Base-by-base conservation (phyloP, 192 early-diverging fungal species). In the Martensiomyces pterosporus region DNA sequence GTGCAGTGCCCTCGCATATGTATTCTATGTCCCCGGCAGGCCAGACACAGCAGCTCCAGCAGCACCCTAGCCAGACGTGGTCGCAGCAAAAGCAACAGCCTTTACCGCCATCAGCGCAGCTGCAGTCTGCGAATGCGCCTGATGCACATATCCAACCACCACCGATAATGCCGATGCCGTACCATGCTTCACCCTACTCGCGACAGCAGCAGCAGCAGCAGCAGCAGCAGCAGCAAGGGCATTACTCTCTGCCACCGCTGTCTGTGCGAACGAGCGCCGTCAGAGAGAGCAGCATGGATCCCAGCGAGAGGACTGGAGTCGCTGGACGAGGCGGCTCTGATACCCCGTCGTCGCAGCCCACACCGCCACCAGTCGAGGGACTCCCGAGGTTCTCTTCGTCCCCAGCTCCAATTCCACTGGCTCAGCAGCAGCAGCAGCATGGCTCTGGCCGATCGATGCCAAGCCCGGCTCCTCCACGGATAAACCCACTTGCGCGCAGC, bases 351-450 rank as follows among this genome's bases (percentile, higher is more conserved):
- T 52, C 60, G 5, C 67, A 71, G 51, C 60, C 67, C 17, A 71
- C 67, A 25, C 67, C 67, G 47, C 60, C 67, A 22, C 67, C 67
- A 9, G 60, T 71, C 14, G 60, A 59, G 22, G 67, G 67, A 1
- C 56, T 71, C n/a, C 67, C 59, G 6, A 48, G 60, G 16, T 55
- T 64, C 26, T 64, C 67, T 15, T 58, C 67, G 18, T 70, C 67
- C 21, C 57, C 65, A 8, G 49, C 47, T 1, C 47, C 57, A n/a
- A n/a, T n/a, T n/a, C n/a, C n/a, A n/a, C n/a, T n/a, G 0, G 37
- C 44, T 41, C 6, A 9, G 39, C 39, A 41, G 5, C 17, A 41
- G 39, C 17, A 9, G 39, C 39, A 5, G 39, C 39, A 14, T 32
- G 12, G 5, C 12, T 32, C 29, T 12, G 12, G 29, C 29, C 16